A percentile compares a stretch with the other conserved stretches of the same genome.
These are phyloP conservation scores for Phytomonas sp. DNA, from an alignment of 208 protist species.

Conservation along the genomic window DNA sequence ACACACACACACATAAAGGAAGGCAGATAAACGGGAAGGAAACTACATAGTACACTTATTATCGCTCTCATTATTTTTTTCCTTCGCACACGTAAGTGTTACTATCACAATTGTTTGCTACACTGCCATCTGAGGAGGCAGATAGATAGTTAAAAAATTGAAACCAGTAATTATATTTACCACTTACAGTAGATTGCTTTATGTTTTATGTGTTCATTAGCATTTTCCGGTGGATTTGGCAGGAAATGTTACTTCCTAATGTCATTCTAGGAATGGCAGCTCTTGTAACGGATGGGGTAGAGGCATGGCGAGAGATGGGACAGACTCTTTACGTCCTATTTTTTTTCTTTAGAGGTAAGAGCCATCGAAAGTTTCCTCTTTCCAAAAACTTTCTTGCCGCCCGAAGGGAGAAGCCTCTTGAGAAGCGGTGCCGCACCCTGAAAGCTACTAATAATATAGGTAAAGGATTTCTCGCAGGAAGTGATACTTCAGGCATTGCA, in stretches of 20 bases:
- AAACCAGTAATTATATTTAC: background rate
- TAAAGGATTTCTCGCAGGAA: background rate
- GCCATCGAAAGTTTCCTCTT: constrained; percentile 59
- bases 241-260: constrained; percentile 37
- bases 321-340: constrained; percentile 48
- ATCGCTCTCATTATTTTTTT: background rate
- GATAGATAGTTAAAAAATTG: background rate
- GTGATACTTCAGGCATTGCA: background rate
- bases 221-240: constrained; percentile 34
- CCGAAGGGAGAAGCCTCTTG: constrained; percentile 12
- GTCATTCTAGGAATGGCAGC: constrained; percentile 32
- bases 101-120: background rate
- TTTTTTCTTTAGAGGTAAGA: constrained; percentile 61
- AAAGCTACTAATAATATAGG: background rate
- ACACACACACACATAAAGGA: background rate
- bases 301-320: constrained; percentile 34
- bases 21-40: background rate
- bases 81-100: background rate
- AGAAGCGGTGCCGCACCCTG: background rate
- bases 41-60: background rate
- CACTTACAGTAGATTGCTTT: background rate
- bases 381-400: constrained; percentile 14
- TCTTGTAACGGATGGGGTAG: constrained; percentile 46
- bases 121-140: background rate
- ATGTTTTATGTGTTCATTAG: constrained; percentile 23